Evolutionary conservation across 1,284 basidiomycete genomes (phyloP), one percentile per base, ranked within the genome.

Genomic region (Rhodotorula sp.): DNA sequence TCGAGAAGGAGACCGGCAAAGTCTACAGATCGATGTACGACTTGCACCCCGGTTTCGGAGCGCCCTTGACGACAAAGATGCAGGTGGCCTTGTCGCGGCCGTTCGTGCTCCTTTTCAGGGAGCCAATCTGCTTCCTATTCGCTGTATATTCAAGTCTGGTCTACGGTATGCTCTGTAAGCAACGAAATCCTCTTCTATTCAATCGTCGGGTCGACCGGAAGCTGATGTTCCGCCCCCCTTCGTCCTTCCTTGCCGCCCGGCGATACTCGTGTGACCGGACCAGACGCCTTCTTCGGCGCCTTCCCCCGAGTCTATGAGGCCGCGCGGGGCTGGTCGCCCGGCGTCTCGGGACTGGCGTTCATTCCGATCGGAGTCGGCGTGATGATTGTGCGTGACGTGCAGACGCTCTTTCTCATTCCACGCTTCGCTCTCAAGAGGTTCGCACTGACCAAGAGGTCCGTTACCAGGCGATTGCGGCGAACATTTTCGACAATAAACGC

Each of bases 81-180:
- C 79, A 81, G 67, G 76, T 78, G 39, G 81, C 82, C 23, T 75
- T 85, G 68, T 76, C 81, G 43, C 79, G 84, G 52, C 85, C 85
- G 5, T 84, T 84, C 80, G 78, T 81, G 51, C 81, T 91, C 78
- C 81, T 91, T 43, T 81, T 85, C 71, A 86, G 85, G 21, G 90
- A 91, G 79, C 86, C 87, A 26, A 91, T 91, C 76, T 88, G 90
- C 1, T 81, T 88, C 15, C 82, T 87, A 31, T 82, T 90, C 29
- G 85, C 89, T 0, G 80, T 91, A 58, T 92, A 90, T 81, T 85
- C 88, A 62, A 3, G 86, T 90, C 66, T 29, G 29, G 84, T 89
- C 8, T 90, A 90, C 76, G 67, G 49, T 7, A 51, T 51, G 49
- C 49, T 51, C 18, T 51, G 49, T 6, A 51, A 51, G 49, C 29